Evolutionary conservation across 2,329 filamentous ascomycete genomes (phyloP), one percentile per base, ranked within the genome.

Genomic region (Berkeleyomyces basicola): DNA sequence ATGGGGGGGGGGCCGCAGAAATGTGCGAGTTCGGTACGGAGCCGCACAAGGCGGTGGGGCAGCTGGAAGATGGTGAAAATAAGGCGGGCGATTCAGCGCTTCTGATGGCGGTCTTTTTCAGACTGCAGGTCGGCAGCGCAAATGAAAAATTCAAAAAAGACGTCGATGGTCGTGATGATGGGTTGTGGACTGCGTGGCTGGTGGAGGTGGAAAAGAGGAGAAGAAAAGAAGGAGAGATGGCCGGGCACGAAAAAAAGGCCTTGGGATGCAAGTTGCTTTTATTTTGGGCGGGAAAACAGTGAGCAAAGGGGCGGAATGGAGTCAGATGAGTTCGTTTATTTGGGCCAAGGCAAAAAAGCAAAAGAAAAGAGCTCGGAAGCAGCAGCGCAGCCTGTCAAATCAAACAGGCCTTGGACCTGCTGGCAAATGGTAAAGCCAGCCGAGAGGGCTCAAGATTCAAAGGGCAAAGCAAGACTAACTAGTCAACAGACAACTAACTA

Each of bases 271-370:
- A 55, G 46, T 63, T 46, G 14, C 31, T 51, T 47, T 53, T 61
- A 51, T 62, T 57, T 61, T 61, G 36, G 51, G 43, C 46, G 53
- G 43, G 40, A 59, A 46, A 58, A 31, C 51, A 55, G n/a, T 14
- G 51, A 55, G 58, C 61, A 23, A 66, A 66, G 64, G 67, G 60
- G 68, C 67, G 39, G 62, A 67, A 42, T 70, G 73, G 11, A 62
- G 65, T 23, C 64, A 57, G 47, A 61, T 61, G 51, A 36, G 33
- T 55, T 55, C 51, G 51, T 55, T 55, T 55, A 55, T 55, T 55
- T 55, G 33, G 51, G 51, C 39, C 33, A 59, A 40, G n/a, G 10
- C 37, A 59, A 46, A 46, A 59, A 47, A 59, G 36, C 9, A 33
- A 31, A 59, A 37, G 1, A 46, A 55, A 55, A 39, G 37, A 36